Percentiles rank a stretch among this genome's conserved stretches.
These are phyloP conservation scores for Pezicula carpinea DNA, from an alignment of 2,329 filamentous ascomycete species.

Conservation along the genomic window DNA sequence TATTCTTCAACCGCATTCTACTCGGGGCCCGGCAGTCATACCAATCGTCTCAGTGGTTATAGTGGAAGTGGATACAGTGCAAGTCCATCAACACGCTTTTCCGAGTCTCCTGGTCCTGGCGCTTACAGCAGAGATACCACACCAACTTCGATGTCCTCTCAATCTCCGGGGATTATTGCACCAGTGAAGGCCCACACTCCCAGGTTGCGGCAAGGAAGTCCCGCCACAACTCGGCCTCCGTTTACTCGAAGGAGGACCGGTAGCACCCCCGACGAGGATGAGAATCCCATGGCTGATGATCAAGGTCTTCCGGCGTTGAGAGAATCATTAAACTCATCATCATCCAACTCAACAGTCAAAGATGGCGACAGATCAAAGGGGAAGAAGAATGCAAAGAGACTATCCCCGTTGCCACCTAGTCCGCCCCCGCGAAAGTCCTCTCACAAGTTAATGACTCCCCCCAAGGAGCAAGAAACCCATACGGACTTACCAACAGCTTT, in stretches of 20 bases:
- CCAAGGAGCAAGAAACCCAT: conserved; percentile 35
- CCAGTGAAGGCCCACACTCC: conserved; percentile 34
- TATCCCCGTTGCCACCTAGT: conserved; percentile 50
- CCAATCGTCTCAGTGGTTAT: conserved; percentile 31
- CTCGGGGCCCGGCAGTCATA: conserved; percentile 37
- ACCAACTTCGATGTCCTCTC: conserved; percentile 72
- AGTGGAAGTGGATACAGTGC: conserved; percentile 52
- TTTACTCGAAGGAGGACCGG: conserved; percentile 54
- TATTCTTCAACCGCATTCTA: conserved; percentile 45
- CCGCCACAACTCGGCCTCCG: conserved; percentile 51
- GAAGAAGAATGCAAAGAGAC: conserved; percentile 34
- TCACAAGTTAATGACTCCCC: conserved; percentile 42
- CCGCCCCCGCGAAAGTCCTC: conserved; percentile 60
- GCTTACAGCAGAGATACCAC: conserved; percentile 74
- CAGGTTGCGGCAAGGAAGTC: conserved; percentile 50
- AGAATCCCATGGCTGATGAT: conserved; percentile 41
- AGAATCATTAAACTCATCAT: conserved; percentile 68
- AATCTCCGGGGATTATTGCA: conserved; percentile 59
- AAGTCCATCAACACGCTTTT: conserved; percentile 72
- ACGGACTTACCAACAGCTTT: conserved; percentile 32
- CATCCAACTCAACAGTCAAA: conserved; percentile 64
- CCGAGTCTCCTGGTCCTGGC: conserved; percentile 64
- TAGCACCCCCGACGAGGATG: conserved; percentile 48
- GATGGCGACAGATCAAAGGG: conserved; percentile 41
- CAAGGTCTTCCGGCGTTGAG: conserved; percentile 60